A percentile compares a stretch with the other conserved stretches of the same genome.
Conservation (phyloP, 345 rosid genomes). For the Citrus cavaleriei region DNA sequence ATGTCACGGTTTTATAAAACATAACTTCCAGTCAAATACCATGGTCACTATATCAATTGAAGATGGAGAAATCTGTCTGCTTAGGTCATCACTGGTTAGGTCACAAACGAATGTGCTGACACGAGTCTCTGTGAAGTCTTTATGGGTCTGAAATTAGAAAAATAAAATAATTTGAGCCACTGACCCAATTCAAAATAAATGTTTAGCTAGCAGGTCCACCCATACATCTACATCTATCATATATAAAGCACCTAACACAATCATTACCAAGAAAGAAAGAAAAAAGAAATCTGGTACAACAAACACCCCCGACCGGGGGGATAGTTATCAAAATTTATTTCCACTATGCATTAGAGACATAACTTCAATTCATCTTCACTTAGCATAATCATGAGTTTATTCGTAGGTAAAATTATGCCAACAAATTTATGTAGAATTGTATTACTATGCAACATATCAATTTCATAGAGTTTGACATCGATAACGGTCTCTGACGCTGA, state of each 20-base stretch:
- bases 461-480: not conserved
- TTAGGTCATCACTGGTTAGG: slow-evolving; percentile 70
- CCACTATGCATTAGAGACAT: not conserved
- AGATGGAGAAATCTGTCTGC: slow-evolving; percentile 63
- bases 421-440: not conserved
- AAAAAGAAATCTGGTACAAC: not conserved
- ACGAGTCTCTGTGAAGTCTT: slow-evolving; percentile 57
- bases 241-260: not conserved
- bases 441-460: not conserved
- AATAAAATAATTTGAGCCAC: slow-evolving; percentile 2
- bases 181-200: not conserved
- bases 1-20: not conserved
- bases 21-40: slow-evolving; percentile 45
- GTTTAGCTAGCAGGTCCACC: not conserved
- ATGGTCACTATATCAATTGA: slow-evolving; percentile 86
- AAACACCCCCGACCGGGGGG: no score
- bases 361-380: not conserved
- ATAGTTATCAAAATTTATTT: not conserved
- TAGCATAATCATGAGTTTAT: not conserved
- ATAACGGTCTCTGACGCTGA: not conserved
- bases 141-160: slow-evolving; percentile 60
- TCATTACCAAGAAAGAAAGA: not conserved
- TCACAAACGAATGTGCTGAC: slow-evolving; percentile 73
- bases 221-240: not conserved
- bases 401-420: not conserved